Percentiles rank a stretch among this genome's conserved stretches.
These are phyloP conservation scores for Fusarium sp. DNA, from an alignment of 2,329 filamentous ascomycete genomes.

Conservation along the genomic window DNA sequence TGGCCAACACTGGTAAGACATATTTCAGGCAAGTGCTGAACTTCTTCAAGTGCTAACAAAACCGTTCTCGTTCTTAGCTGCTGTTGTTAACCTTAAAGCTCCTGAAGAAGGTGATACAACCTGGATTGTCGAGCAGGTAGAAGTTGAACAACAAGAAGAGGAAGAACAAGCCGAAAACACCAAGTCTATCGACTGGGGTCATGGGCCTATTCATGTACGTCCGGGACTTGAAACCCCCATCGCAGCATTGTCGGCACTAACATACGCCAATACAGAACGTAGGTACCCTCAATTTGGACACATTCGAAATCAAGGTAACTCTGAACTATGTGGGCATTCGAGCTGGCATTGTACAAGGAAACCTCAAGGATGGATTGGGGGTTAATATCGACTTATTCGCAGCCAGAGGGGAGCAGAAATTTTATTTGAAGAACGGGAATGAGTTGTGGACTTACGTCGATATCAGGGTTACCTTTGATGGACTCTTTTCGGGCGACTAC, in stretches of 20 bases:
- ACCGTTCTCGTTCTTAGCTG: no score
- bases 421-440: neutral
- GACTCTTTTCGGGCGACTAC: neutral
- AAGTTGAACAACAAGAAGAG: no score
- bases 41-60: no score
- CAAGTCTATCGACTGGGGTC: no score
- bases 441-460: neutral
- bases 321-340: neutral
- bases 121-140: no score
- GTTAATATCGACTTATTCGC: neutral
- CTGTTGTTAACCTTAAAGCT: no score
- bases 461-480: neutral
- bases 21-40: no score
- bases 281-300: neutral
- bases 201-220: neutral
- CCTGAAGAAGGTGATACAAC: no score
- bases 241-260: no score
- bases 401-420: neutral
- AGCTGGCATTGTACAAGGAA: neutral
- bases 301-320: neutral
- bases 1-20: no score
- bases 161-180: no score
- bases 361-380: neutral
- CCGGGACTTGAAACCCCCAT: neutral
- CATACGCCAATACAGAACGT: neutral